phyloP scores from a whole-genome alignment of 129 eudicot genomes.

The Artemisia argyi region DNA sequence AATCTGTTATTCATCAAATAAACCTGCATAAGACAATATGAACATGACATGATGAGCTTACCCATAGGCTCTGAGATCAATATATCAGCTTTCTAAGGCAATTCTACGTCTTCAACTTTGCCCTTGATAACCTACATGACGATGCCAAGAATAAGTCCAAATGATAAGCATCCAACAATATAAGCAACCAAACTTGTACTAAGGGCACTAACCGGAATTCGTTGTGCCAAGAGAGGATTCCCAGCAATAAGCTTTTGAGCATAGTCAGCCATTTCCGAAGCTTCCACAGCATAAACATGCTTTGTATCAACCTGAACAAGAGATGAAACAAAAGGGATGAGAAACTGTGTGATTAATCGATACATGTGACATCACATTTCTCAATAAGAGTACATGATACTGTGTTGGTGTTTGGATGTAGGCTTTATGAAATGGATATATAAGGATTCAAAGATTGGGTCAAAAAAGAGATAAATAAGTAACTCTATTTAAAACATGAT shows the following conservation, averaged over 20 bases:
- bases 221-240: constrained; percentile 68
- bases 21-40: constrained; percentile 2
- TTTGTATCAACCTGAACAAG: constrained; percentile 81
- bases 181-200: background rate
- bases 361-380: constrained; percentile 6
- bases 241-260: constrained; percentile 91
- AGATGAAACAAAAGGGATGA: constrained; percentile 11
- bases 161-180: constrained; percentile 18
- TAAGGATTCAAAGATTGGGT: too few relatives aligned
- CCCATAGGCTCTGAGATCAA: constrained; percentile 99
- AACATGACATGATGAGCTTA: constrained; percentile 34
- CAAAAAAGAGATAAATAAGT: too few relatives aligned
- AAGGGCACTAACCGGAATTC: constrained; percentile 68
- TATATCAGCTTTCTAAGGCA: constrained; percentile 96
- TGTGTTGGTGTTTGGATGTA: too few relatives aligned
- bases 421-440: too few relatives aligned
- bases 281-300: constrained; percentile 98
- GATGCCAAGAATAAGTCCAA: constrained; percentile 9
- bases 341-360: background rate
- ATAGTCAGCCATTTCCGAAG: constrained; percentile 98
- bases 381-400: background rate
- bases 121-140: constrained; percentile 80
- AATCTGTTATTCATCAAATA: background rate
- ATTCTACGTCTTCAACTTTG: constrained; percentile 84
- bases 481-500: too few relatives aligned